Percentiles rank a stretch among this genome's conserved stretches.
Conservation (phyloP, 352 stramenopile species). For the Globisporangium ultimum region DNA sequence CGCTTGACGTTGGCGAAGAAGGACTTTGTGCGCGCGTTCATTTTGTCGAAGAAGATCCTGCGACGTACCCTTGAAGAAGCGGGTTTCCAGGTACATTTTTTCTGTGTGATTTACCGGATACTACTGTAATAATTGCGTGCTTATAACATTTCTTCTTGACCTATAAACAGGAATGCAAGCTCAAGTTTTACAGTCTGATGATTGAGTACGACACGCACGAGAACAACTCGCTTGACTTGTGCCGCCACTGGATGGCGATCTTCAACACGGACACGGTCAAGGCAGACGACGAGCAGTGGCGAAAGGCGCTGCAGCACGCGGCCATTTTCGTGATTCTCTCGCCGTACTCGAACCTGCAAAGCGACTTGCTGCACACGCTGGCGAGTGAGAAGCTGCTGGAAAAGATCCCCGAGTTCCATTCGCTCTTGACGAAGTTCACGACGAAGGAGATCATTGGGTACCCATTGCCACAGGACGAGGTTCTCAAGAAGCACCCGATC, state of each 20-base stretch:
- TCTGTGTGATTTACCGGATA: background rate
- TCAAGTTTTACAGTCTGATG: slow-evolving; percentile 96
- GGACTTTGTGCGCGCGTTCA: slow-evolving; percentile 95
- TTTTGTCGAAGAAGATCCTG: slow-evolving; percentile 97
- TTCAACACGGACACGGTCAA: slow-evolving; percentile 77
- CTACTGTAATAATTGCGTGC: background rate
- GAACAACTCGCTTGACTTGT: slow-evolving; percentile 95
- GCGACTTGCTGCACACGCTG: slow-evolving; percentile 69
- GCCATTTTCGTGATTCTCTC: slow-evolving; percentile 78
- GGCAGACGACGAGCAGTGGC: slow-evolving; percentile 63
- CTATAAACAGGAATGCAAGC: slow-evolving; percentile 83
- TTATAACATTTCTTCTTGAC: background rate
- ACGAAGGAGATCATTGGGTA: slow-evolving; percentile 97
- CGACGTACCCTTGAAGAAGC: slow-evolving; percentile 92
- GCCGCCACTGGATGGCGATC: slow-evolving; percentile 82
- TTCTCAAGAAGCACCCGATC: slow-evolving; percentile 81
- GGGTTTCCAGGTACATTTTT: slow-evolving; percentile 72
- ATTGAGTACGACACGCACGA: slow-evolving; percentile 96
- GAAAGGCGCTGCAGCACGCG: slow-evolving; percentile 69
- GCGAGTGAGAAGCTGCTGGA: slow-evolving; percentile 58
- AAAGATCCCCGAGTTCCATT: slow-evolving; percentile 58
- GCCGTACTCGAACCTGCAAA: slow-evolving; percentile 74
- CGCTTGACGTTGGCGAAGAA: slow-evolving; percentile 95
- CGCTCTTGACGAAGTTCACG: slow-evolving; percentile 88
- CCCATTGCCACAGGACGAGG: slow-evolving; percentile 86